Evolutionary conservation across 2,329 filamentous ascomycete genomes (phyloP).

Genomic region (Ceratocystis diversiconidia): DNA sequence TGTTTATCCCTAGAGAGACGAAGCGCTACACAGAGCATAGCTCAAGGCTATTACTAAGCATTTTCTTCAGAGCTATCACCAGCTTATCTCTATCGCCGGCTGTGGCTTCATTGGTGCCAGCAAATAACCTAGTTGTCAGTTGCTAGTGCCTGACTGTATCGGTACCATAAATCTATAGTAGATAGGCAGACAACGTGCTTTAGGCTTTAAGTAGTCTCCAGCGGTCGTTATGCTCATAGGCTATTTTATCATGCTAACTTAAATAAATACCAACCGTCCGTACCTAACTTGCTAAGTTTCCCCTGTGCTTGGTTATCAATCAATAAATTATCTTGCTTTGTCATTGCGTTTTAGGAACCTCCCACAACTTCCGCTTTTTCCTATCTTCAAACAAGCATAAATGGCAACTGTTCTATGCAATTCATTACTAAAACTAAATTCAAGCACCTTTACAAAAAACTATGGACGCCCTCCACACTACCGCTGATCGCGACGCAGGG

Average conservation of each 20-base stretch:
- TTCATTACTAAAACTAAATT: too few species aligned
- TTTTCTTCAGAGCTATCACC: not conserved
- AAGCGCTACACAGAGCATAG: too few species aligned
- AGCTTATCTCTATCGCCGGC: not conserved
- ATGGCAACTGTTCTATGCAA: not conserved
- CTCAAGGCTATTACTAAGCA: not conserved
- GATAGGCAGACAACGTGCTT: too few species aligned
- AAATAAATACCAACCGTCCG: too few species aligned
- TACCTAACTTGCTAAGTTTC: not conserved
- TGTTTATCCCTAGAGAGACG: too few species aligned
- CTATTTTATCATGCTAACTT: not conserved
- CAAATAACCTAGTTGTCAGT: not conserved
- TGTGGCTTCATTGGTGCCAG: conserved; percentile 1
- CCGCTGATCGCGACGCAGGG: not conserved
- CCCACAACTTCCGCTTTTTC: not conserved
- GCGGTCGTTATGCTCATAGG: not conserved
- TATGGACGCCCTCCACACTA: not conserved
- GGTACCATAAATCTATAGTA: too few species aligned
- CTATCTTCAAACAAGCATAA: not conserved
- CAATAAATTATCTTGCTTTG: conserved; percentile 5
- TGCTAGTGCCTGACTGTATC: too few species aligned
- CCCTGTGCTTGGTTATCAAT: conserved; percentile 16
- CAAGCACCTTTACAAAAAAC: not conserved
- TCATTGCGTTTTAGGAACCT: not conserved
- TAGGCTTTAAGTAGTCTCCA: too few species aligned